phyloP scores from a whole-genome alignment of 495 filamentous ascomycete genomes.

The Aspergillus steynii region DNA sequence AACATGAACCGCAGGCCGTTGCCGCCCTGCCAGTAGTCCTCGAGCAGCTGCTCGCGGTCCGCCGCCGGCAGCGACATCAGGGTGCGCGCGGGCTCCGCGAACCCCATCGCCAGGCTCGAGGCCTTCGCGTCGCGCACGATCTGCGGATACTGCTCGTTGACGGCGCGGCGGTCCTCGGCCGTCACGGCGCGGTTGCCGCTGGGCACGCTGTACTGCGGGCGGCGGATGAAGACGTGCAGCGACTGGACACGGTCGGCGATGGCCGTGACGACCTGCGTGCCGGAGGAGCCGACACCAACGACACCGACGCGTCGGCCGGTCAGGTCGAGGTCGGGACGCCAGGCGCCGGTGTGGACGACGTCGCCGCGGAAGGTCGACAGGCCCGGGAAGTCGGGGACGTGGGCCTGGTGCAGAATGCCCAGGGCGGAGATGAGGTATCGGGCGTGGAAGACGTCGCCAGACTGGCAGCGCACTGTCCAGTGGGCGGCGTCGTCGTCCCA shows the following conservation, averaged over 20 bases:
- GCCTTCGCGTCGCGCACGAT: constrained; percentile 13
- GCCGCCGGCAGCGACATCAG: constrained; percentile 9
- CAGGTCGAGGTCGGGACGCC: constrained; percentile 25
- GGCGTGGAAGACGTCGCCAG: constrained; percentile 8
- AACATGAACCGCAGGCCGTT: constrained; percentile 28
- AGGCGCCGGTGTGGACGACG: constrained; percentile 26
- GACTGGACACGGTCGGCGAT: constrained; percentile 30
- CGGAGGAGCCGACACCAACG: constrained; percentile 47
- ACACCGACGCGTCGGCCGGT: constrained; percentile 46
- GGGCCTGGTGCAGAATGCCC: constrained; percentile 14
- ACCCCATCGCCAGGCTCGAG: constrained; percentile 12
- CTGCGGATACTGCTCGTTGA: constrained; percentile 13
- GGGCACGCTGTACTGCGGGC: constrained; percentile 48
- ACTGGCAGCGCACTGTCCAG: constrained; percentile 15
- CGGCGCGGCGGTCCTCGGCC: neutral
- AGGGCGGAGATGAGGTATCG: constrained; percentile 21
- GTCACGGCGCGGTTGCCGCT: constrained; percentile 35
- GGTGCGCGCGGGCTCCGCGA: constrained; percentile 5
- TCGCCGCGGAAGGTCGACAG: constrained; percentile 18
- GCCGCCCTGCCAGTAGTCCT: constrained; percentile 24
- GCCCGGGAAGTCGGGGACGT: constrained; percentile 34
- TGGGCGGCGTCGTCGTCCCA: constrained; percentile 18
- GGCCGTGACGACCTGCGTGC: constrained; percentile 38
- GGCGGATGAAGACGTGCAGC: constrained; percentile 48
- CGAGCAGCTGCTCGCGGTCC: constrained; percentile 19